A percentile compares a stretch with the other conserved stretches of the same genome.
phyloP scores from a whole-genome alignment of 1,284 basidiomycete species.

The Naganishia sp. region DNA sequence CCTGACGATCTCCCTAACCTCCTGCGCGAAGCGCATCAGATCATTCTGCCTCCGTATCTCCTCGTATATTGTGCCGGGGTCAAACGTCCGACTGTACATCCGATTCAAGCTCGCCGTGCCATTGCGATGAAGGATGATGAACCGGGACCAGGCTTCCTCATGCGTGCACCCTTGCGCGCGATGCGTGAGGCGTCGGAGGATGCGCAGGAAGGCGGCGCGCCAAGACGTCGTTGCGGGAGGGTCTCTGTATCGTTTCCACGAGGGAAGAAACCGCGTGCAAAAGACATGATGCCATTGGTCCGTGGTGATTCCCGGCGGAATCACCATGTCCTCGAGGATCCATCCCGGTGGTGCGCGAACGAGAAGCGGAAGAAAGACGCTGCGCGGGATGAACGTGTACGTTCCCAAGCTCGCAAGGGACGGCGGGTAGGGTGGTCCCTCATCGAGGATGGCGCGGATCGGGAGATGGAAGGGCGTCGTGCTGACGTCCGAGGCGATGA shows the following conservation, averaged over 20 bases:
- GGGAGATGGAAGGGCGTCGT: constrained; percentile 43
- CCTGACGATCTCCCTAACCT: constrained; percentile 40
- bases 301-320: constrained; percentile 41
- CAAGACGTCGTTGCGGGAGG: constrained; percentile 39
- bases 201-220: constrained; percentile 45
- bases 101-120: constrained; percentile 48
- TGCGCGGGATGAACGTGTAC: constrained; percentile 38
- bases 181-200: constrained; percentile 45
- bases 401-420: constrained; percentile 42
- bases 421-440: constrained; percentile 43
- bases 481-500: constrained; percentile 38
- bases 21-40: neutral
- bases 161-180: constrained; percentile 46
- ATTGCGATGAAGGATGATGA: constrained; percentile 48
- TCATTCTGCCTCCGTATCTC: constrained; percentile 43
- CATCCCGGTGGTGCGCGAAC: constrained; percentile 45
- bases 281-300: constrained; percentile 47
- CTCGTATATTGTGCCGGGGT: constrained; percentile 48
- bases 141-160: constrained; percentile 51
- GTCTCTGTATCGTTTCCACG: constrained; percentile 46
- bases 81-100: constrained; percentile 48
- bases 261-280: constrained; percentile 45
- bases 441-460: constrained; percentile 36
- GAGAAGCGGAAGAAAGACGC: constrained; percentile 44
- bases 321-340: constrained; percentile 47